Evolutionary conservation across 495 filamentous ascomycete species (phyloP).

Genomic region (Penicillium roqueforti): DNA sequence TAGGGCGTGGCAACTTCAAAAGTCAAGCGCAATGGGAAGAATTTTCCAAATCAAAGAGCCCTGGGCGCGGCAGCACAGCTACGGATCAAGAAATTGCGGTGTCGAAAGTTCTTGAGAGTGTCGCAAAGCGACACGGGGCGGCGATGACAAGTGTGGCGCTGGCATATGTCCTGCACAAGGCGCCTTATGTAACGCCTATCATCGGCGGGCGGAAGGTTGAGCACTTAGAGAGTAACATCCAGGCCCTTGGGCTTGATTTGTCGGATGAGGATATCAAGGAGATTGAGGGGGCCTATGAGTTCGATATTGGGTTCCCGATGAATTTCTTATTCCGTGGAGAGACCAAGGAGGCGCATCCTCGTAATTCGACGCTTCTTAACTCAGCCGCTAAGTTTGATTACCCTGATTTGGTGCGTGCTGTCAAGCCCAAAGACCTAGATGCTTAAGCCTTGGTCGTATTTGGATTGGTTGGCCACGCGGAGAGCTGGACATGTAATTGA

Average conservation of each 20-base stretch:
- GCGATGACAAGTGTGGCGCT: slow-evolving; percentile 52
- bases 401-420: slow-evolving; percentile 18
- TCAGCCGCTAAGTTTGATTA: slow-evolving; percentile 21
- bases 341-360: slow-evolving; percentile 19
- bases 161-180: slow-evolving; percentile 70
- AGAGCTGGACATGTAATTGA: no score
- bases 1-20: slow-evolving; percentile 51
- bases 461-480: no score
- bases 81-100: slow-evolving; percentile 30
- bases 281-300: slow-evolving; percentile 58
- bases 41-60: slow-evolving; percentile 15
- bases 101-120: slow-evolving; percentile 52
- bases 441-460: no score
- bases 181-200: slow-evolving; percentile 74
- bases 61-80: slow-evolving; percentile 14
- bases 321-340: slow-evolving; percentile 40
- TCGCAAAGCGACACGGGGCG: slow-evolving; percentile 56
- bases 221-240: slow-evolving; percentile 66
- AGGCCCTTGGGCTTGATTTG: slow-evolving; percentile 55
- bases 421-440: slow-evolving; percentile 17
- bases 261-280: slow-evolving; percentile 58
- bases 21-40: slow-evolving; percentile 23
- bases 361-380: slow-evolving; percentile 15
- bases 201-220: slow-evolving; percentile 62
- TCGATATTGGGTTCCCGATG: slow-evolving; percentile 60